Percentiles rank a stretch among this genome's conserved stretches.
Conservation (phyloP, 2,329 filamentous ascomycete genomes). For the Exophiala mesophila region DNA sequence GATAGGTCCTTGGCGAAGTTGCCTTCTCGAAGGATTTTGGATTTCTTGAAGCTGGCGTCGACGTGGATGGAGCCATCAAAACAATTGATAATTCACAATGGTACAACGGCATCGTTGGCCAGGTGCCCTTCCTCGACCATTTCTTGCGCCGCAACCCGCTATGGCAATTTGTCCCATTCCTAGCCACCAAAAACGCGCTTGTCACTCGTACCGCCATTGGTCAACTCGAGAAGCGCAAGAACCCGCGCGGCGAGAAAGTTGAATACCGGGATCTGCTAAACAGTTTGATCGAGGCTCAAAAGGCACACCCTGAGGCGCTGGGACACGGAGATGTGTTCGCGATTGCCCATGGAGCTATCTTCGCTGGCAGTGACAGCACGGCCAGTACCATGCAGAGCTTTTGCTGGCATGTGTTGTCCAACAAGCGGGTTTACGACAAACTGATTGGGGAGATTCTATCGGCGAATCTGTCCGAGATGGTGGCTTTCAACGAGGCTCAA, state of each 20-base stretch:
- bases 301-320: slow-evolving; percentile 47
- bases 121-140: slow-evolving; percentile 42
- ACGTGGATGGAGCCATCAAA: slow-evolving; percentile 49
- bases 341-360: slow-evolving; percentile 51
- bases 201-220: slow-evolving; percentile 44
- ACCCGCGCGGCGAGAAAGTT: slow-evolving; percentile 32
- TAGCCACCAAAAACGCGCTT: slow-evolving; percentile 44
- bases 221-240: slow-evolving; percentile 44
- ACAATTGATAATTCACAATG: slow-evolving; percentile 44
- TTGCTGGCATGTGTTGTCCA: slow-evolving; percentile 48
- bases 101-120: slow-evolving; percentile 30
- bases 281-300: slow-evolving; percentile 49
- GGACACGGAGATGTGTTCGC: slow-evolving; percentile 53
- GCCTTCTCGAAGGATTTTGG: slow-evolving; percentile 45
- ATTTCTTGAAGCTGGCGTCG: slow-evolving; percentile 47
- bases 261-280: slow-evolving; percentile 49
- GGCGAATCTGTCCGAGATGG: slow-evolving; percentile 21
- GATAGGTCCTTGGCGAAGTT: slow-evolving; percentile 34
- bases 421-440: slow-evolving; percentile 44
- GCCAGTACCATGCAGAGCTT: slow-evolving; percentile 57
- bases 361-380: slow-evolving; percentile 54
- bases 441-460: slow-evolving; percentile 39
- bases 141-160: slow-evolving; percentile 49
- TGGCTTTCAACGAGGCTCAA: slow-evolving; percentile 22
- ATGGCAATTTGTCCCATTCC: slow-evolving; percentile 40